phyloP scores from a whole-genome alignment of 768 basidiomycete species.

The Clavaria fumosa region DNA sequence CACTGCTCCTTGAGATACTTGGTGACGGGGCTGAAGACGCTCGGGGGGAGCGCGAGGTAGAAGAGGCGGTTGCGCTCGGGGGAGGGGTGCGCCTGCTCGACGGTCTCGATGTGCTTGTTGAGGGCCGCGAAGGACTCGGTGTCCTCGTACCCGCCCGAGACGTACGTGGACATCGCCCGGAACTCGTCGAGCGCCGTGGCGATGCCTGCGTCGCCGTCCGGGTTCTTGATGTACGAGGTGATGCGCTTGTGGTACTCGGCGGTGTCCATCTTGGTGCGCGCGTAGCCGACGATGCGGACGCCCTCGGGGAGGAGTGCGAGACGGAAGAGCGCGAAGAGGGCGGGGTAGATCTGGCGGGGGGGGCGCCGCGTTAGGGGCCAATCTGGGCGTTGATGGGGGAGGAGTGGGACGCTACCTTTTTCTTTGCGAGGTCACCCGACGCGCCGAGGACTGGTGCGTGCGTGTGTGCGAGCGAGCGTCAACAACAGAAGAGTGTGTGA shows the following conservation, averaged over 20 bases:
- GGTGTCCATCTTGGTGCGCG: slow-evolving; percentile 85
- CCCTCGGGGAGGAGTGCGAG: slow-evolving; percentile 68
- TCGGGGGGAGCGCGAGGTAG: slow-evolving; percentile 96
- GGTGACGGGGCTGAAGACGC: slow-evolving; percentile 85
- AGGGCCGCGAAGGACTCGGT: slow-evolving; percentile 63
- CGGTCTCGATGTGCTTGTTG: slow-evolving; percentile 56
- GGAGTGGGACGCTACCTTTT: slow-evolving; percentile 47
- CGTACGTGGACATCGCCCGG: slow-evolving; percentile 65
- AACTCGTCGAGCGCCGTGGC: slow-evolving; percentile 63
- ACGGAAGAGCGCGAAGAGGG: slow-evolving; percentile 79
- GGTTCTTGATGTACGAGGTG: slow-evolving; percentile 74
- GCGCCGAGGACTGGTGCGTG: slow-evolving; percentile 67
- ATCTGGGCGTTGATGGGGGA: neutral
- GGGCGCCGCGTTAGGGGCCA: slow-evolving; percentile 5
- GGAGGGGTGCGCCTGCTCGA: slow-evolving; percentile 56
- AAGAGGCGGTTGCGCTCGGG: slow-evolving; percentile 73
- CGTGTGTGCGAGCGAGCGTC: slow-evolving; percentile 8
- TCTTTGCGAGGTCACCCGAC: slow-evolving; percentile 96
- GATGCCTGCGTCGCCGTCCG: slow-evolving; percentile 42
- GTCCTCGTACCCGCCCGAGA: slow-evolving; percentile 83
- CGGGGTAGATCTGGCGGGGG: slow-evolving; percentile 92
- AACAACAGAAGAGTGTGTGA: slow-evolving; percentile 6
- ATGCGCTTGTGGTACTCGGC: slow-evolving; percentile 75
- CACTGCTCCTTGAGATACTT: slow-evolving; percentile 69
- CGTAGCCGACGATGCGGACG: slow-evolving; percentile 89